Percentiles rank a stretch among this genome's conserved stretches.
Evolutionary conservation across 2,329 filamentous ascomycete genomes (phyloP).

Genomic region (Pleurostoma richardsiae): DNA sequence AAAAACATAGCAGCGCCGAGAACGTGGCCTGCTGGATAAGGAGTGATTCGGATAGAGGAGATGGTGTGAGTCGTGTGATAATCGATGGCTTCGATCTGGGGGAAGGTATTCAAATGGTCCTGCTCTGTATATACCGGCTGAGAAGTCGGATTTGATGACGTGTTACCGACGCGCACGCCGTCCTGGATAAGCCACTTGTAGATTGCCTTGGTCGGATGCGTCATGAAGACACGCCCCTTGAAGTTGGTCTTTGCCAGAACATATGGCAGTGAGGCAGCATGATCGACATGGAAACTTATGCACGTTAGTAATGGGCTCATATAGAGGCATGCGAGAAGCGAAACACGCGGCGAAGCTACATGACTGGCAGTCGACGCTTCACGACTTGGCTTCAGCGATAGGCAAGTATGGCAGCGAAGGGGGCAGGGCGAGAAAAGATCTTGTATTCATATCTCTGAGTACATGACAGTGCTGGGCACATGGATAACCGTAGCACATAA

Average conservation of each 20-base stretch:
- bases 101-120: slow-evolving; percentile 89
- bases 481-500: no score
- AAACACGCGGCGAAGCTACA: slow-evolving; percentile 5
- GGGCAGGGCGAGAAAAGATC: slow-evolving; percentile 8
- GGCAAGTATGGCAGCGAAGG: slow-evolving; percentile 10
- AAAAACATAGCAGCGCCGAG: slow-evolving; percentile 97
- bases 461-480: slow-evolving; percentile 5
- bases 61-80: slow-evolving; percentile 98
- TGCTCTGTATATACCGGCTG: slow-evolving; percentile 90
- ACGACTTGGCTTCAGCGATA: neutral
- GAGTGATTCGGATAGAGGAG: slow-evolving; percentile 92
- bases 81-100: slow-evolving; percentile 93
- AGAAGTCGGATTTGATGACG: slow-evolving; percentile 56
- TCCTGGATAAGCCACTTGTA: slow-evolving; percentile 99
- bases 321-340: neutral
- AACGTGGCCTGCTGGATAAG: slow-evolving; percentile 96
- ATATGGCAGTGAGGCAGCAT: slow-evolving; percentile 97
- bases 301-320: slow-evolving; percentile 13
- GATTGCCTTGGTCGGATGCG: slow-evolving; percentile 97
- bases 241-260: slow-evolving; percentile 98
- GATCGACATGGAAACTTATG: slow-evolving; percentile 90
- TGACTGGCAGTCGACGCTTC: slow-evolving; percentile 1
- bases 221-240: slow-evolving; percentile 96
- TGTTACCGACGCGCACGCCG: slow-evolving; percentile 82
- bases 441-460: slow-evolving; percentile 21